A percentile compares a stretch with the other conserved stretches of the same genome.
Conservation (phyloP, 2,329 filamentous ascomycete genomes). For the Pseudogymnoascus verrucosus region DNA sequence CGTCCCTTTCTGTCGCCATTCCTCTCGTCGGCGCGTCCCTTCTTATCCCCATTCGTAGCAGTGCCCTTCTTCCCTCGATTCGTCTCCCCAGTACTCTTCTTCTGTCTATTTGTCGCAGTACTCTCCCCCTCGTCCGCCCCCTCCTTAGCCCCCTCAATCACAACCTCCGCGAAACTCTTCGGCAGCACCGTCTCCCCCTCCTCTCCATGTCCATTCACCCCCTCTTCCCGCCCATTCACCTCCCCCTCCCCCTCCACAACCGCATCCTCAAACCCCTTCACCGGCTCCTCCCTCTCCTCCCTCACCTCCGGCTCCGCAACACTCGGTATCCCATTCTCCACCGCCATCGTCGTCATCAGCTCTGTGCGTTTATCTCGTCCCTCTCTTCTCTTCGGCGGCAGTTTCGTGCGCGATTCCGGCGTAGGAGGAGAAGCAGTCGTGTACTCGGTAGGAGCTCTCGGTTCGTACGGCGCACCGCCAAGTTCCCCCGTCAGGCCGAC, state of each 20-base stretch:
- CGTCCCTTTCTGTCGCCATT: slow-evolving; percentile 7
- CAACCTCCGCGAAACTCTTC: slow-evolving; percentile 34
- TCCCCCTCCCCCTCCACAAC: neutral
- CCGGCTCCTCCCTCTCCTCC: neutral
- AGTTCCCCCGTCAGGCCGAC: neutral
- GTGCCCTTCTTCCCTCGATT: too few relatives aligned
- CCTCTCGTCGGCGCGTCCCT: neutral
- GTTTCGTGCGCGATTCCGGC: too few relatives aligned
- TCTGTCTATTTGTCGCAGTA: too few relatives aligned
- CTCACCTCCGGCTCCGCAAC: neutral
- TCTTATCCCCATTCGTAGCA: neutral
- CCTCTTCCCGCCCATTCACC: neutral
- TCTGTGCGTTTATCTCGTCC: too few relatives aligned
- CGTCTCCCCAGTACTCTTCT: neutral
- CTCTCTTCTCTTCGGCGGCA: too few relatives aligned
- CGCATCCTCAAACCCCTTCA: neutral
- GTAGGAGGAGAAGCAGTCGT: neutral
- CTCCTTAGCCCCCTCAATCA: neutral
- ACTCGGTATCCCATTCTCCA: neutral
- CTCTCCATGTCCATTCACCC: neutral
- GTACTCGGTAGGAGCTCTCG: neutral
- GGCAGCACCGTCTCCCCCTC: slow-evolving; percentile 21
- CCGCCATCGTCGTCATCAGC: neutral
- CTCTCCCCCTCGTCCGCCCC: neutral
- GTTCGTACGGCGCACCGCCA: neutral